Evolutionary conservation across 345 rosid species (phyloP).

Genomic region (Toxicodendron radicans): DNA sequence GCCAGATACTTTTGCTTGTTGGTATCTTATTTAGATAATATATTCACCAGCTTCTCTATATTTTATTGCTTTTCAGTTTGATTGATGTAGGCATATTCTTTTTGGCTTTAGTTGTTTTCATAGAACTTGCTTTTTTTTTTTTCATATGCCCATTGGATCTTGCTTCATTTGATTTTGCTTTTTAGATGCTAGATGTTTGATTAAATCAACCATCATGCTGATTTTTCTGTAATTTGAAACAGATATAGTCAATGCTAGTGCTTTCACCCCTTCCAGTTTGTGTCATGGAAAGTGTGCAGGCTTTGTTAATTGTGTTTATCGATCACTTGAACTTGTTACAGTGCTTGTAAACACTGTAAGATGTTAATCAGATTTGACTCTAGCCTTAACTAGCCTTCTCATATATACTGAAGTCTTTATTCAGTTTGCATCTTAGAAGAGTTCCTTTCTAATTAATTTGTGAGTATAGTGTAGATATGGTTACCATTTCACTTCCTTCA

Average conservation of each 20-base stretch:
- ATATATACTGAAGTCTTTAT: not conserved
- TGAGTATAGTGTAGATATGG: not conserved
- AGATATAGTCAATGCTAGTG: not conserved
- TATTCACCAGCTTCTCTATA: slow-evolving; percentile 15
- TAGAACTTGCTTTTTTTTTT: not conserved
- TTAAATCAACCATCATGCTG: not conserved
- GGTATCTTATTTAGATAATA: slow-evolving; percentile 17
- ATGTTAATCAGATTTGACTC: too few relatives aligned
- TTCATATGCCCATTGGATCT: not conserved
- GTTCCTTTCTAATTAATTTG: not conserved
- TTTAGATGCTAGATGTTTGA: slow-evolving; percentile 1
- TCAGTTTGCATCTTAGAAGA: not conserved
- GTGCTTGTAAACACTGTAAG: too few relatives aligned
- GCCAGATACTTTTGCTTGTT: slow-evolving; percentile 19
- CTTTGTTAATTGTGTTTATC: not conserved
- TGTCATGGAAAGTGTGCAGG: not conserved
- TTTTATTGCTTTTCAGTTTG: slow-evolving; percentile 8
- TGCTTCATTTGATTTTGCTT: slow-evolving; percentile 1
- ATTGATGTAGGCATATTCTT: not conserved
- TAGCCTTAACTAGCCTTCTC: not conserved
- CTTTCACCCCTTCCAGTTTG: not conserved
- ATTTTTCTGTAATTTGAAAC: not conserved
- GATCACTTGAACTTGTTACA: not conserved
- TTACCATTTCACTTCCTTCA: not conserved
- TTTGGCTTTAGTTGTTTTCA: not conserved